These are phyloP conservation scores for Stereocaulon alpinum DNA, from an alignment of 495 filamentous ascomycete genomes.

Conservation along the genomic window DNA sequence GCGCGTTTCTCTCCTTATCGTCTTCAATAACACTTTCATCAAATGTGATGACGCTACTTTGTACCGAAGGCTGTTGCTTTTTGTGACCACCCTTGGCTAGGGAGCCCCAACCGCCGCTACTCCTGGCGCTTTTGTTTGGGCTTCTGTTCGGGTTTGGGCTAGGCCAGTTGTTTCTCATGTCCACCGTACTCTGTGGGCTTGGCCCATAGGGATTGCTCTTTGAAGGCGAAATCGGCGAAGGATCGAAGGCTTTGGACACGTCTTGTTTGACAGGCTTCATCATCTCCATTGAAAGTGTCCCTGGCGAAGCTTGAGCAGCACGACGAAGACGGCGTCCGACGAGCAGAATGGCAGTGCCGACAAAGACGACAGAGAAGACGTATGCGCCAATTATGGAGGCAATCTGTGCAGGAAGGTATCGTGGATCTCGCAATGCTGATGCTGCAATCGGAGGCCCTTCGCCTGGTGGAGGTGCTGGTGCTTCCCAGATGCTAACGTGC, in stretches of 20 bases:
- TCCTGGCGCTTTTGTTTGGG: conserved; percentile 23
- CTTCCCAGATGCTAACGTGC: conserved; percentile 41
- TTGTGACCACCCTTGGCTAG: conserved; percentile 28
- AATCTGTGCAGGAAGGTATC: conserved; percentile 61
- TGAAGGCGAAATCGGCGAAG: conserved; percentile 24
- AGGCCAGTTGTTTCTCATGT: conserved; percentile 28
- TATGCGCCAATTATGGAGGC: conserved; percentile 73
- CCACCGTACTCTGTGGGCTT: conserved; percentile 35
- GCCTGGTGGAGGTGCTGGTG: conserved; percentile 47
- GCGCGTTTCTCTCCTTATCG: conserved; percentile 61
- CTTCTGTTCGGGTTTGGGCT: conserved; percentile 26
- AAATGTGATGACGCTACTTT: conserved; percentile 49
- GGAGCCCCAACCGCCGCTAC: conserved; percentile 36
- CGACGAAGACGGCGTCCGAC: conserved; percentile 50
- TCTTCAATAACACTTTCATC: conserved; percentile 64
- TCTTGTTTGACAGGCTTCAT: conserved; percentile 34
- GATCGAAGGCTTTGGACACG: conserved; percentile 26
- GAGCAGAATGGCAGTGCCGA: conserved; percentile 55
- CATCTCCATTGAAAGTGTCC: conserved; percentile 51
- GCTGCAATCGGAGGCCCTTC: conserved; percentile 46
- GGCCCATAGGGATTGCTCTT: conserved; percentile 30
- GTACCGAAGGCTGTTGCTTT: conserved; percentile 32
- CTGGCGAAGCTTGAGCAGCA: conserved; percentile 42
- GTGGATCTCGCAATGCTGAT: conserved; percentile 44
- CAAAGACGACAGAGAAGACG: conserved; percentile 57